Evolutionary conservation across 108 stramenopile species (phyloP).

Genomic region (Cyclotella atomus): DNA sequence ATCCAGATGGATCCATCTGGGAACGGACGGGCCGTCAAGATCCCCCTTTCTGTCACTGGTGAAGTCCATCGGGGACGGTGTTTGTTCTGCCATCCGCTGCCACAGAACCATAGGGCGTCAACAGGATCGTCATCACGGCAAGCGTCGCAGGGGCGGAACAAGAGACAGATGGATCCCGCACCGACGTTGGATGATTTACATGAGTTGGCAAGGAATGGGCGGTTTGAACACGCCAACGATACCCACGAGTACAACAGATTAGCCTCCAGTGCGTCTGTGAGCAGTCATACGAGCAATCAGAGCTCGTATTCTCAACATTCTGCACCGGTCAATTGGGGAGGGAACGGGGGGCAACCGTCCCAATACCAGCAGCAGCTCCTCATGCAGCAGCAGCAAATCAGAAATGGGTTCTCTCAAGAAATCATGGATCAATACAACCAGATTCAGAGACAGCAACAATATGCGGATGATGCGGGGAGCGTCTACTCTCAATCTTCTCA

Average conservation of each 20-base stretch:
- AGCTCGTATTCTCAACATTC: conserved; percentile 45
- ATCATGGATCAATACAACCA: conserved; percentile 13
- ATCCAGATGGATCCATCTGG: conserved; percentile 37
- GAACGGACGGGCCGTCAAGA: conserved; percentile 22
- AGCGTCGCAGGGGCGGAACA: background rate
- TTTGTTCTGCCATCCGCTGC: conserved; percentile 60
- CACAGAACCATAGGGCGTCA: background rate
- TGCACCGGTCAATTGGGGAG: conserved; percentile 29
- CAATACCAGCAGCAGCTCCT: conserved; percentile 25
- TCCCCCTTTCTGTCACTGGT: conserved; percentile 53
- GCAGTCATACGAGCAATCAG: conserved; percentile 32
- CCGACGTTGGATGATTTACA: conserved; percentile 8
- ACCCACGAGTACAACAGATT: background rate
- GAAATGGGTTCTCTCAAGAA: conserved; percentile 13
- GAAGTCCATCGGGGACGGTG: conserved; percentile 67
- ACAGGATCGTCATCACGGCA: background rate
- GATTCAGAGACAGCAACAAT: conserved; percentile 19
- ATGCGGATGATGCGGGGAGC: conserved; percentile 35
- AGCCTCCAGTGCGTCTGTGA: conserved; percentile 27
- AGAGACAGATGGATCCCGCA: conserved; percentile 10
- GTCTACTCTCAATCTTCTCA: conserved; percentile 38
- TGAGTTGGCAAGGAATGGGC: conserved; percentile 8
- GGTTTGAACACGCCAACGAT: background rate
- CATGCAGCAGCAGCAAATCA: conserved; percentile 27
- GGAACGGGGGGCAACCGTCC: background rate